Conservation (phyloP, 495 filamentous ascomycete species). For the Aspergillus sparsus region DNA sequence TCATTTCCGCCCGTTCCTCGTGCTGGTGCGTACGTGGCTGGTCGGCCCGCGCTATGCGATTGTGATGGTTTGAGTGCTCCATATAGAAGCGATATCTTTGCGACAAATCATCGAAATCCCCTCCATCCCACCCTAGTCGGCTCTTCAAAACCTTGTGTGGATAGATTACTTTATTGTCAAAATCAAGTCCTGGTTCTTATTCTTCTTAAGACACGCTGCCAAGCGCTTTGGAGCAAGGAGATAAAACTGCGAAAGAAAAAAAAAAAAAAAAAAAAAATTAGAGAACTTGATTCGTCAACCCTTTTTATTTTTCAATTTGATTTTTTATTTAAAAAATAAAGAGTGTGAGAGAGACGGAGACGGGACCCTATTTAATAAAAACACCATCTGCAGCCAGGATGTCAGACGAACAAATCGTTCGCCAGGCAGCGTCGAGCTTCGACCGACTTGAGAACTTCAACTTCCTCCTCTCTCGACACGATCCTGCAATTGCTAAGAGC, state of each 20-base stretch:
- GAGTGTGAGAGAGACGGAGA: conserved; percentile 9
- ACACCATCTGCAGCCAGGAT: conserved; percentile 33
- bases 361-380: conserved; percentile 19
- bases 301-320: conserved; percentile 9
- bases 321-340: conserved; percentile 13
- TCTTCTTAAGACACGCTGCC: conserved; percentile 20
- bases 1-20: conserved; percentile 19
- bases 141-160: conserved; percentile 25
- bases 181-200: conserved; percentile 20
- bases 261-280: conserved; percentile 16
- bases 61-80: conserved; percentile 17
- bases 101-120: conserved; percentile 22
- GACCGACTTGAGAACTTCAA: conserved; percentile 50
- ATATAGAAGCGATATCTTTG: conserved; percentile 27
- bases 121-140: conserved; percentile 30
- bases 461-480: conserved; percentile 43
- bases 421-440: conserved; percentile 32
- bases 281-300: conserved; percentile 7
- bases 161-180: conserved; percentile 18
- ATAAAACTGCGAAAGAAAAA: conserved; percentile 3
- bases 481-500: conserved; percentile 36
- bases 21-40: conserved; percentile 33
- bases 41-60: conserved; percentile 33
- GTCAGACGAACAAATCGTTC: conserved; percentile 43
- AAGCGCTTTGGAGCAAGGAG: conserved; percentile 18